Evolutionary conservation across 805 yeast species (phyloP).

Genomic region (Candida berthetii): DNA sequence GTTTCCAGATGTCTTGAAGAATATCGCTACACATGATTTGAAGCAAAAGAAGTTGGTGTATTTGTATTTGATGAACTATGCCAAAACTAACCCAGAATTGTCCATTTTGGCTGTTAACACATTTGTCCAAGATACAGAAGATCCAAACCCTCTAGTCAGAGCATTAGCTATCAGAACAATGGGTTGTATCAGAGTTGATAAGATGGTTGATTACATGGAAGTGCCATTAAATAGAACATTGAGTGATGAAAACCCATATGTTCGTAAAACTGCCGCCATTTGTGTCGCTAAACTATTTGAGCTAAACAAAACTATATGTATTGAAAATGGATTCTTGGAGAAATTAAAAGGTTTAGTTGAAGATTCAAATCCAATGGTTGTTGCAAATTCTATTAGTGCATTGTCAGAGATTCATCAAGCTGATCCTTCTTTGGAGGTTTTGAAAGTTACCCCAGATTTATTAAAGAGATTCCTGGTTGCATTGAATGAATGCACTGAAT

Average conservation of each 20-base stretch:
- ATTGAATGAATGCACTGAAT: constrained; percentile 94
- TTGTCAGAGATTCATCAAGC: constrained; percentile 75
- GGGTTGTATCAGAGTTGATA: constrained; percentile 97
- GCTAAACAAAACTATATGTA: constrained; percentile 69
- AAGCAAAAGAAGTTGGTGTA: constrained; percentile 97
- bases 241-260: constrained; percentile 93
- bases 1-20: constrained; percentile 94
- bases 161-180: constrained; percentile 96
- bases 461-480: constrained; percentile 68
- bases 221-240: constrained; percentile 82
- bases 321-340: constrained; percentile 82
- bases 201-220: constrained; percentile 92
- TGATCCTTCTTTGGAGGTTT: constrained; percentile 45
- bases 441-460: constrained; percentile 34
- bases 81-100: constrained; percentile 92
- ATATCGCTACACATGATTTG: constrained; percentile 92
- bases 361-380: constrained; percentile 95
- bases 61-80: constrained; percentile 93
- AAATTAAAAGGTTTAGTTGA: constrained; percentile 60
- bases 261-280: constrained; percentile 94
- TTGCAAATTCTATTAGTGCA: constrained; percentile 88
- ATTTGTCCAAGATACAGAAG: constrained; percentile 90
- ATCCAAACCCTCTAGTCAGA: constrained; percentile 92
- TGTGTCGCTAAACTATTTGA: constrained; percentile 96
- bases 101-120: constrained; percentile 96